Conservation (phyloP, 1,139 yeast species). For the Blastobotrys persicus region DNA sequence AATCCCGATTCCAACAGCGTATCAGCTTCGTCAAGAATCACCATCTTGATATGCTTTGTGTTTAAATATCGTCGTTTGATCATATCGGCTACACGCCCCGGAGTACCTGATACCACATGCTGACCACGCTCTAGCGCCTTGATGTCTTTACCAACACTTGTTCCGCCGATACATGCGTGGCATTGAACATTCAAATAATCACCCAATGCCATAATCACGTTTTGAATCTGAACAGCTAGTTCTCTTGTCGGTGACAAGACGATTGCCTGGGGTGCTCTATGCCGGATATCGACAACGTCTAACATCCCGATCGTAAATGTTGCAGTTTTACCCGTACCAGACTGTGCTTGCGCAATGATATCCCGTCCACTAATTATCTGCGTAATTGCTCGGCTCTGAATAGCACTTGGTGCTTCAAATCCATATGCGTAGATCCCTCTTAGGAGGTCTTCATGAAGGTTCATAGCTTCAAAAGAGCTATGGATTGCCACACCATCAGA, state of each 20-base stretch:
- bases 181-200: conserved; percentile 90
- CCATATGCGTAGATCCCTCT: conserved; percentile 91
- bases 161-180: conserved; percentile 99
- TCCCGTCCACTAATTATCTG: conserved; percentile 97
- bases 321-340: conserved; percentile 99
- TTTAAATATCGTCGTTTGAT: conserved; percentile 89
- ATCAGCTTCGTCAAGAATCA: conserved; percentile 98
- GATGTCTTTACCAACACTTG: conserved; percentile 86
- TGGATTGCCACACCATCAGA: conserved; percentile 41
- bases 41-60: conserved; percentile 91
- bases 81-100: conserved; percentile 98
- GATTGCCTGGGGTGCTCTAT: conserved; percentile 62
- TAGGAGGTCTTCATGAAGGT: conserved; percentile 50
- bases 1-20: conserved; percentile 97
- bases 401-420: conserved; percentile 96
- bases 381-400: conserved; percentile 96
- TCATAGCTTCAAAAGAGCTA: conserved; percentile 71
- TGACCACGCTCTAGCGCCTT: conserved; percentile 91
- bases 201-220: conserved; percentile 91
- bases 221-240: conserved; percentile 96
- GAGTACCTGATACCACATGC: conserved; percentile 97
- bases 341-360: conserved; percentile 98
- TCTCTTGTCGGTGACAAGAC: conserved; percentile 99
- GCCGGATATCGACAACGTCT: conserved; percentile 72
- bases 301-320: conserved; percentile 96